Percentiles rank a stretch among this genome's conserved stretches.
Conservation (phyloP, 495 filamentous ascomycete species). For the Mytilinidion resinicola region DNA sequence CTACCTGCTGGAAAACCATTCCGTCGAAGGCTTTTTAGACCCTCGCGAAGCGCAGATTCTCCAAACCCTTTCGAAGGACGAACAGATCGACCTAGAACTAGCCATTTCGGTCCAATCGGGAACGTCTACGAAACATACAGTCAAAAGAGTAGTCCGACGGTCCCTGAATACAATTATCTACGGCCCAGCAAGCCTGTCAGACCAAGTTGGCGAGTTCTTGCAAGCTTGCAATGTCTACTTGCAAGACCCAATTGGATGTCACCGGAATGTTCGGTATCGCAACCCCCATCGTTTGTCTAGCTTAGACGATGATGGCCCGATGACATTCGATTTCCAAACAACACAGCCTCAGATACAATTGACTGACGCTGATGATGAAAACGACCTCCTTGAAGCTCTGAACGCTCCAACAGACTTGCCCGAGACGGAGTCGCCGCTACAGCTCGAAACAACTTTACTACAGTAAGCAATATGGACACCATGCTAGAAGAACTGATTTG, state of each 20-base stretch:
- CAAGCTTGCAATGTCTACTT: slow-evolving; percentile 3
- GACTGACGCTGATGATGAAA: not conserved
- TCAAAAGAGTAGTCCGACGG: not conserved
- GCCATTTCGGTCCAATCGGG: too few species aligned
- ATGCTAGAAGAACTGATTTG: too few species aligned
- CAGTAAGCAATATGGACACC: not conserved
- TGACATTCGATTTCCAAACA: not conserved
- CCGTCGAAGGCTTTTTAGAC: not conserved
- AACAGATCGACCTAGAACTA: not conserved
- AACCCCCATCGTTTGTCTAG: slow-evolving; percentile 13
- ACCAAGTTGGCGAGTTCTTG: slow-evolving; percentile 7
- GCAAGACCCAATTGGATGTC: slow-evolving; percentile 8
- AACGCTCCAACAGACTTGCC: not conserved
- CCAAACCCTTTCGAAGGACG: not conserved
- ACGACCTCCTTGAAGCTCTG: not conserved
- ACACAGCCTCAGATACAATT: not conserved
- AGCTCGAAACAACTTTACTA: not conserved
- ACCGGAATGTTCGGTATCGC: slow-evolving; percentile 13
- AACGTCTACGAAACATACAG: not conserved
- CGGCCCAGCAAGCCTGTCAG: not conserved
- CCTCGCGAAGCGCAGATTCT: not conserved
- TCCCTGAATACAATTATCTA: not conserved
- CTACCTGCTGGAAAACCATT: not conserved
- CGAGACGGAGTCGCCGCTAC: slow-evolving; percentile 2
- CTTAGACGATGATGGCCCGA: not conserved